phyloP scores from a whole-genome alignment of 805 yeast species.

The Candida fluviatilis region DNA sequence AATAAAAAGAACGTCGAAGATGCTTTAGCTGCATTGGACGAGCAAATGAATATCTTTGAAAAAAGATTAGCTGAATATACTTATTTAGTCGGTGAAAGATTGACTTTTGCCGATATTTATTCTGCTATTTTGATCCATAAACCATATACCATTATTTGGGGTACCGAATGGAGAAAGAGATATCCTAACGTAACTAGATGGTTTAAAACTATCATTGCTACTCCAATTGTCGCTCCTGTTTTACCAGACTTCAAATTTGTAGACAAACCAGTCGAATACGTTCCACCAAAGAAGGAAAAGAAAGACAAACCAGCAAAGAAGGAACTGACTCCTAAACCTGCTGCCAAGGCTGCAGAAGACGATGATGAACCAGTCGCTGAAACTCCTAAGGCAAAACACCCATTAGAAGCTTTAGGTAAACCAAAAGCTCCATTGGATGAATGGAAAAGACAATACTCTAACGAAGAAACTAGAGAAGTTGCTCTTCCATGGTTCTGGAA shows the following conservation, averaged over 20 bases:
- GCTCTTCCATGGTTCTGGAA: slow-evolving; percentile 98
- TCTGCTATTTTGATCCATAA: slow-evolving; percentile 47
- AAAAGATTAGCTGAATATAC: slow-evolving; percentile 55
- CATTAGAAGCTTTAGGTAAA: slow-evolving; percentile 79
- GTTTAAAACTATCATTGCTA: slow-evolving; percentile 52
- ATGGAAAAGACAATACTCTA: slow-evolving; percentile 96
- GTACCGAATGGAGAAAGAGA: slow-evolving; percentile 56
- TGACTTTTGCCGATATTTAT: slow-evolving; percentile 56
- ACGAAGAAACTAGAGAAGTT: slow-evolving; percentile 91
- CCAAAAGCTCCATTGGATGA: slow-evolving; percentile 71
- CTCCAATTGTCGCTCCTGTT: slow-evolving; percentile 46
- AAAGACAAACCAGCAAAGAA: slow-evolving; percentile 30
- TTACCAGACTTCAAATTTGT: slow-evolving; percentile 50
- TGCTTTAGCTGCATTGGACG: slow-evolving; percentile 33
- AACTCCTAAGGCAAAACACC: slow-evolving; percentile 84
- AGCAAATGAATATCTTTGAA: slow-evolving; percentile 46
- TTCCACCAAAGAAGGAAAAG: slow-evolving; percentile 76
- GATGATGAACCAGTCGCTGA: slow-evolving; percentile 41
- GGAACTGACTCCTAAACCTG: slow-evolving; percentile 43
- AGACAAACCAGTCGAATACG: slow-evolving; percentile 62
- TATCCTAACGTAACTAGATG: slow-evolving; percentile 68
- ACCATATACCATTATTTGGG: slow-evolving; percentile 58
- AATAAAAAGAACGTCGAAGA: slow-evolving; percentile 67
- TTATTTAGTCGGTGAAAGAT: slow-evolving; percentile 63
- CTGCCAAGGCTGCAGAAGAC: slow-evolving; percentile 30